Conservation (phyloP, 257 asterid genomes). For the Avicennia marina region DNA sequence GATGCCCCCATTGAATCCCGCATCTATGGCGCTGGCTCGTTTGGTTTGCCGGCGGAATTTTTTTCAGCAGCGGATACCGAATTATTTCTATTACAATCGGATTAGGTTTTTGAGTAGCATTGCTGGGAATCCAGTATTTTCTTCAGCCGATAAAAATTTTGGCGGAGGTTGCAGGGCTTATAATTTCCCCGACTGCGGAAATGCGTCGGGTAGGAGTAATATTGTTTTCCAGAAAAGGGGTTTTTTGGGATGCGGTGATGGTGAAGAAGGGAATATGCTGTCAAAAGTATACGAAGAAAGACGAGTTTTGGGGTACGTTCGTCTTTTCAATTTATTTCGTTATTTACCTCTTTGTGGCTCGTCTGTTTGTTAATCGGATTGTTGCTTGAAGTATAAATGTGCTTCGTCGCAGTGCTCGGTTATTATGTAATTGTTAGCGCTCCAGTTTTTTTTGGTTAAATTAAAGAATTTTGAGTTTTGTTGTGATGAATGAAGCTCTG, state of each 20-base stretch:
- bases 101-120: slow-evolving; percentile 41
- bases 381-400: too few relatives aligned
- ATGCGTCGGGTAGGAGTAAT: slow-evolving; percentile 14
- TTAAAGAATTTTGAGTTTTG: too few relatives aligned
- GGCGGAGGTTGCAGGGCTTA: slow-evolving; percentile 15
- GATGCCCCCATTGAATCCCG: slow-evolving; percentile 39
- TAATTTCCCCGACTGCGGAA: slow-evolving; percentile 16
- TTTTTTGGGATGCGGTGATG: slow-evolving; percentile 89
- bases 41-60: slow-evolving; percentile 27
- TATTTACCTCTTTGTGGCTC: too few relatives aligned
- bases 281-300: slow-evolving; percentile 72
- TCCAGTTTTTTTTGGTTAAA: too few relatives aligned
- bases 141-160: slow-evolving; percentile 19
- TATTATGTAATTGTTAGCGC: too few relatives aligned
- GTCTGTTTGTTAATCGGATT: background rate
- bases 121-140: slow-evolving; percentile 9
- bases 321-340: background rate
- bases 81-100: slow-evolving; percentile 20
- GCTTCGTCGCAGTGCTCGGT: too few relatives aligned
- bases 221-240: slow-evolving; percentile 46
- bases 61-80: slow-evolving; percentile 14
- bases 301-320: slow-evolving; percentile 69
- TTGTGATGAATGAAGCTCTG: too few relatives aligned
- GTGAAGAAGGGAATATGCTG: slow-evolving; percentile 57
- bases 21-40: slow-evolving; percentile 35